A percentile compares a stretch with the other conserved stretches of the same genome.
These are phyloP conservation scores for Suillus subaureus DNA, from an alignment of 768 basidiomycete species.

Conservation along the genomic window DNA sequence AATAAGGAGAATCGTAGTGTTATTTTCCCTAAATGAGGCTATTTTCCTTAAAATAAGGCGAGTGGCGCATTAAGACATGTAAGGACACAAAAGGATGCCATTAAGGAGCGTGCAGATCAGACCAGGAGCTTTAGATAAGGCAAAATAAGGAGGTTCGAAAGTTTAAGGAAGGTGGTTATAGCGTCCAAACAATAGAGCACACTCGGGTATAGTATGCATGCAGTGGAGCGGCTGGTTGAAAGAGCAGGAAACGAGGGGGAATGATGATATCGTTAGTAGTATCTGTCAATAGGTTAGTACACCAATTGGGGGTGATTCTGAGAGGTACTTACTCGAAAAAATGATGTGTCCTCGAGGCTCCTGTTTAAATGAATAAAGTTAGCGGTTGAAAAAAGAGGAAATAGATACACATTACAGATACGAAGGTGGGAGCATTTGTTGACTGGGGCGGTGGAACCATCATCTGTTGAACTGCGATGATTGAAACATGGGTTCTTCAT, in stretches of 20 bases:
- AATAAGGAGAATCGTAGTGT: neutral
- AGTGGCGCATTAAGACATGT: neutral
- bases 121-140: neutral
- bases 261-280: neutral
- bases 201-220: neutral
- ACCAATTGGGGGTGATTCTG: too few species aligned
- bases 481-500: too few species aligned
- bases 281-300: too few species aligned
- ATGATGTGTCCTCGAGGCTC: neutral
- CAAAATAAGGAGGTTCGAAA: neutral
- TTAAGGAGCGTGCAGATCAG: neutral
- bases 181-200: neutral
- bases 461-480: neutral
- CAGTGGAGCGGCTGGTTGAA: neutral
- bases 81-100: neutral
- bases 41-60: too few species aligned
- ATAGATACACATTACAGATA: slow-evolving; percentile 1
- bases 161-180: neutral
- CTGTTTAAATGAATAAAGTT: neutral
- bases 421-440: neutral
- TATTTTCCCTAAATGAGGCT: too few species aligned
- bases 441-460: neutral
- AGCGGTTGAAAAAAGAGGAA: neutral
- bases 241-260: neutral
- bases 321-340: neutral